Percentiles rank a stretch among this genome's conserved stretches.
These are phyloP conservation scores for Colletotrichum sp. DNA, from an alignment of 2,329 filamentous ascomycete genomes.

Conservation along the genomic window DNA sequence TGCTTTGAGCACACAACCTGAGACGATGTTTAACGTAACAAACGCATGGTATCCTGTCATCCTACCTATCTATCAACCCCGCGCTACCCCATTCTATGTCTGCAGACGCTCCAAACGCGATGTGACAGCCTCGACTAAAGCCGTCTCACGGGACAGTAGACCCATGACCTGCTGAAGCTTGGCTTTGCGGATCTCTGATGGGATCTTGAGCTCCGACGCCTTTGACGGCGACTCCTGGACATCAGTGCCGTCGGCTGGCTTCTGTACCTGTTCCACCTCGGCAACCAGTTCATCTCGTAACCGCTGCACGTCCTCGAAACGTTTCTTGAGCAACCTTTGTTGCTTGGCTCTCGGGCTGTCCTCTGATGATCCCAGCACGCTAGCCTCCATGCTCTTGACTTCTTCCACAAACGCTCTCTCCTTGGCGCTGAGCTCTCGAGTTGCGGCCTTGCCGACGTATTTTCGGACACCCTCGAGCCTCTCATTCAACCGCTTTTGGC, in stretches of 20 bases:
- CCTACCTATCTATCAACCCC: background rate
- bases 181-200: slow-evolving; percentile 63
- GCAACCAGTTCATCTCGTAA: slow-evolving; percentile 57
- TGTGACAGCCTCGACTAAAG: slow-evolving; percentile 70
- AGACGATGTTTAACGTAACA: background rate
- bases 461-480: slow-evolving; percentile 64
- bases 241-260: slow-evolving; percentile 23
- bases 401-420: slow-evolving; percentile 51
- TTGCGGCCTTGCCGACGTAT: slow-evolving; percentile 44
- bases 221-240: slow-evolving; percentile 33
- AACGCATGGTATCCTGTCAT: background rate
- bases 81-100: slow-evolving; percentile 2
- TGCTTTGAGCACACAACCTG: slow-evolving; percentile 1
- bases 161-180: slow-evolving; percentile 68
- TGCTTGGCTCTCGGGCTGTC: slow-evolving; percentile 4
- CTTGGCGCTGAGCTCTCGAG: slow-evolving; percentile 47
- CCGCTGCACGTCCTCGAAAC: slow-evolving; percentile 60
- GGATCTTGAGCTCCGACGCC: slow-evolving; percentile 53
- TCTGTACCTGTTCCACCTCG: slow-evolving; percentile 52
- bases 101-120: slow-evolving; percentile 64
- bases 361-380: slow-evolving; percentile 37
- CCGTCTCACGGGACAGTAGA: slow-evolving; percentile 69
- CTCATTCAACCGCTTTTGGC: slow-evolving; percentile 60
- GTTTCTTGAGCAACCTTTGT: slow-evolving; percentile 55
- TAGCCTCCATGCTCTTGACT: slow-evolving; percentile 59